Evolutionary conservation across 176 grass and related monocot genomes (phyloP), one percentile per base, ranked within the genome.

Genomic region (Oryza australiensis): DNA sequence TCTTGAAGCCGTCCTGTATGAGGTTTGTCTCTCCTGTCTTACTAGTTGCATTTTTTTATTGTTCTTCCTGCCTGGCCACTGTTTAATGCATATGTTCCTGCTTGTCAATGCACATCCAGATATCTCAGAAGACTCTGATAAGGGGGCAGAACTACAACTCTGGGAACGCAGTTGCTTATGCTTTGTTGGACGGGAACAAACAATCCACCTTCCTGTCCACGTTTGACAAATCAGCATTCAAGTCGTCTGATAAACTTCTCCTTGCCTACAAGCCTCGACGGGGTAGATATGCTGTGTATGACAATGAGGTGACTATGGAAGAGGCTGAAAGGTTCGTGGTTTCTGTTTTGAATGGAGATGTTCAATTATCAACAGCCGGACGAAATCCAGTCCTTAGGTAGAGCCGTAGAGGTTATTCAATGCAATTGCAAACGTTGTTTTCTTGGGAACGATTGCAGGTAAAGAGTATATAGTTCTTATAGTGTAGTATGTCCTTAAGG

Each of bases 311-410:
- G 16, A 94, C 89, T 10, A 51, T 95, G 79, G 96, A 95, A 83
- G 90, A 91, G 75, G 62, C 85, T 23, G 93, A 99, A 84, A 90
- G 81, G 32, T 99, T 95, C 75, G 77, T 99, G 22, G 74, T 74
- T 37, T 93, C 91, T 11, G 87, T 99, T 53, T 80, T 95, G 59
- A 99, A 93, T 86, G 96, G 93, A 48, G 93, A 99, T 79, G 79
- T 94, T 49, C 79, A 83, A 41, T 77, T 99, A 28, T 86, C 85
- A 11, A 77, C 76, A 67, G 51, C 85, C 32, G 86, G 81, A 49
- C 76, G 87, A 57, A 91, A 93, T 62, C 87, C 87, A 74, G 80
- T 85, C 83, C 71, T 94, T 85, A 80, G 59, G 70, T 94, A 90
- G 83, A 70, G 33, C 12, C 7, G 22, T 46, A 46, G 43, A 46